phyloP scores from a whole-genome alignment of 2,329 filamentous ascomycete species.

The Alternaria hordeiaustralica region DNA sequence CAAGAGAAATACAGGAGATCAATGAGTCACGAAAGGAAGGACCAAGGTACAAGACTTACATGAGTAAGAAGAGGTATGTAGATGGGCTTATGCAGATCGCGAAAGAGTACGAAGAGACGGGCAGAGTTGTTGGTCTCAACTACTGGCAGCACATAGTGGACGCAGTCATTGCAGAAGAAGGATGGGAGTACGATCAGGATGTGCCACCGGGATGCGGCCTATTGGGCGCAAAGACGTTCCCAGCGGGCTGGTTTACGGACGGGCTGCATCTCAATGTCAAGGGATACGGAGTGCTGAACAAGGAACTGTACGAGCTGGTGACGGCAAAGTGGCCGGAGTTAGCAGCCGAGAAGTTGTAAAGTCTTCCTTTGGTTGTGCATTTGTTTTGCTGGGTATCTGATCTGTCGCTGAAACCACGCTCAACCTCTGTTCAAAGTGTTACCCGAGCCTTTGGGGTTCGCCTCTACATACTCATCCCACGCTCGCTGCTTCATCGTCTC shows the following conservation, averaged over 20 bases:
- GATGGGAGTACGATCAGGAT: conserved; percentile 37
- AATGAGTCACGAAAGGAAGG: conserved; percentile 18
- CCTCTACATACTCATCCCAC: conserved; percentile 95
- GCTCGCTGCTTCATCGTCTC: conserved; percentile 92
- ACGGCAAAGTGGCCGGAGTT: conserved; percentile 42
- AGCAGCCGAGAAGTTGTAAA: conserved; percentile 26
- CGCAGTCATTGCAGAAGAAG: conserved; percentile 30
- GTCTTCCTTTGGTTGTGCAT: background rate
- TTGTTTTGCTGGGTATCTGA: conserved; percentile 18
- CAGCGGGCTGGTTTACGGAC: conserved; percentile 47
- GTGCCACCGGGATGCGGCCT: conserved; percentile 47
- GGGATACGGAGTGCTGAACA: conserved; percentile 40
- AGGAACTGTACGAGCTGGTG: conserved; percentile 27
- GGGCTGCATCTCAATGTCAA: conserved; percentile 46
- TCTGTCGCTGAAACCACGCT: background rate
- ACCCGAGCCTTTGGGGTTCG: conserved; percentile 82
- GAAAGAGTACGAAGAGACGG: conserved; percentile 41
- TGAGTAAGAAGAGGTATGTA: conserved; percentile 49
- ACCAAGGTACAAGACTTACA: conserved; percentile 42
- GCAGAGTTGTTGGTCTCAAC: conserved; percentile 42
- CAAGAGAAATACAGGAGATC: conserved; percentile 6
- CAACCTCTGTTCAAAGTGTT: conserved; percentile 83
- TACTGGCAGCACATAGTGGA: conserved; percentile 43
- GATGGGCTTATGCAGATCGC: conserved; percentile 48
- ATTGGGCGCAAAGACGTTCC: conserved; percentile 37